These are phyloP conservation scores for Candida ipomoeae DNA, from an alignment of 805 yeast genomes.

Conservation along the genomic window DNA sequence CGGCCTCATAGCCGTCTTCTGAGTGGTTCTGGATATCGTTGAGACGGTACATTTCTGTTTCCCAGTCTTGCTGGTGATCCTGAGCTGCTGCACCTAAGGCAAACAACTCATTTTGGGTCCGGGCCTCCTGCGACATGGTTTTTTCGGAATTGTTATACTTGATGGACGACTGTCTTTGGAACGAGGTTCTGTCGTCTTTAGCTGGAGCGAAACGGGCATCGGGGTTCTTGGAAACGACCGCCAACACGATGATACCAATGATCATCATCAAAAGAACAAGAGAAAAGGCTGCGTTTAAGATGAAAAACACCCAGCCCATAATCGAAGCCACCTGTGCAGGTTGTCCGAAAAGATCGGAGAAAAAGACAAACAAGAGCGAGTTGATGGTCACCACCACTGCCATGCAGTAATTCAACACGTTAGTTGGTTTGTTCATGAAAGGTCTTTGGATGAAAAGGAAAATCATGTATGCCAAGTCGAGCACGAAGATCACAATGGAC, in stretches of 20 bases:
- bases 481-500: slow-evolving; percentile 66
- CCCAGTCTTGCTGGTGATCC: slow-evolving; percentile 72
- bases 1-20: slow-evolving; percentile 1
- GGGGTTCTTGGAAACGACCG: slow-evolving; percentile 75
- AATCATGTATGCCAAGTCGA: slow-evolving; percentile 68
- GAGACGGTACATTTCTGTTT: slow-evolving; percentile 54
- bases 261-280: slow-evolving; percentile 67
- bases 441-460: slow-evolving; percentile 65
- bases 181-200: slow-evolving; percentile 86
- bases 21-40: slow-evolving; percentile 24
- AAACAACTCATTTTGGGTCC: slow-evolving; percentile 16
- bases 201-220: slow-evolving; percentile 87
- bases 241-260: slow-evolving; percentile 59
- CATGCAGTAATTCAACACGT: slow-evolving; percentile 68
- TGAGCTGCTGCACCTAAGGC: slow-evolving; percentile 22
- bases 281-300: slow-evolving; percentile 85
- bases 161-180: slow-evolving; percentile 50
- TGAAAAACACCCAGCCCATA: slow-evolving; percentile 89
- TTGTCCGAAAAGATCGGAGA: slow-evolving; percentile 79
- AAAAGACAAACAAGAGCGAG: slow-evolving; percentile 81
- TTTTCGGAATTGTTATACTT: slow-evolving; percentile 31
- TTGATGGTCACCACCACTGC: slow-evolving; percentile 70
- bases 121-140: slow-evolving; percentile 7
- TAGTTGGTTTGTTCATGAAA: slow-evolving; percentile 78
- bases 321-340: slow-evolving; percentile 73